Conservation (phyloP, 108 stramenopile species). For the Cyclotella cryptica region DNA sequence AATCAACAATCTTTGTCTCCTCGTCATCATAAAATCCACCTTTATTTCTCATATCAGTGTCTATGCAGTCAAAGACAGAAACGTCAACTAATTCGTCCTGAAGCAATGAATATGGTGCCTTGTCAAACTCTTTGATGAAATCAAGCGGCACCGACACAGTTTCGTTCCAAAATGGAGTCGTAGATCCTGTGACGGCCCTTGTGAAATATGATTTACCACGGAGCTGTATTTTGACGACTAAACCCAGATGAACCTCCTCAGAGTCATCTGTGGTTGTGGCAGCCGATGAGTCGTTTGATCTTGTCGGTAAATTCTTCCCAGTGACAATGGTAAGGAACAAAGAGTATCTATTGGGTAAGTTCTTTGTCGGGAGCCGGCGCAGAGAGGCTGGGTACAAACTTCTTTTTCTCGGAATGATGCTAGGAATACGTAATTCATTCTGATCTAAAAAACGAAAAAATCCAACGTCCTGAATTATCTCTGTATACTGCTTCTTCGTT, state of each 20-base stretch:
- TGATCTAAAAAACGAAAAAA: constrained; percentile 24
- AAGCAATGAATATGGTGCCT: constrained; percentile 36
- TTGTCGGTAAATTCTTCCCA: constrained; percentile 39
- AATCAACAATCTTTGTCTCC: constrained; percentile 49
- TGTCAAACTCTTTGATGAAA: constrained; percentile 43
- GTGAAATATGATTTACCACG: constrained; percentile 30
- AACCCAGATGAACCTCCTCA: constrained; percentile 11
- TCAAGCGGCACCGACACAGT: constrained; percentile 66
- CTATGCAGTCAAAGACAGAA: constrained; percentile 62
- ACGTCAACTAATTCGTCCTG: constrained; percentile 64
- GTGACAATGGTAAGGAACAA: constrained; percentile 40
- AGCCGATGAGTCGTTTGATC: neutral
- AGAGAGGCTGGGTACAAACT: constrained; percentile 28
- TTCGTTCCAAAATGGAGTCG: constrained; percentile 70
- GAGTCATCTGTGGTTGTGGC: neutral
- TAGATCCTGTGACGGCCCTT: constrained; percentile 32
- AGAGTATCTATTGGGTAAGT: constrained; percentile 14
- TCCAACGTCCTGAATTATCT: constrained; percentile 44
- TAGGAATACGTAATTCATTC: constrained; percentile 17
- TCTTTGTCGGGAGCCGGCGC: constrained; percentile 10
- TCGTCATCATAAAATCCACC: constrained; percentile 68
- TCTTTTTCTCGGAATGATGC: constrained; percentile 26
- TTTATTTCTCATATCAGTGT: constrained; percentile 45
- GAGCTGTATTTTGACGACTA: constrained; percentile 28
- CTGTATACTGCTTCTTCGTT: constrained; percentile 30